Conservation (phyloP, 208 protist genomes). For the Leptomonas seymouri region DNA sequence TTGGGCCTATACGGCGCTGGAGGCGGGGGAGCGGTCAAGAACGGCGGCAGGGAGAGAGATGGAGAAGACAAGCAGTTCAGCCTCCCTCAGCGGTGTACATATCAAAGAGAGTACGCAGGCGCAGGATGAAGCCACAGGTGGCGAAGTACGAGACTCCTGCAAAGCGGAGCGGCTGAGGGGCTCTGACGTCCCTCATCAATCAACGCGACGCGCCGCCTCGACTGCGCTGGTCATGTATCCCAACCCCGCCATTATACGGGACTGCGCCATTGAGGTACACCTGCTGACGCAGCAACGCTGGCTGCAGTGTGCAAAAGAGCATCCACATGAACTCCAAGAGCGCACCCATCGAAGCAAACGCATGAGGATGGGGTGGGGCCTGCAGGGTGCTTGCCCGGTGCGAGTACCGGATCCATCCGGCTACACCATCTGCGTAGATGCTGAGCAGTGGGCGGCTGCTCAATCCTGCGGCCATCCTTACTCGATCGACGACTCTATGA, state of each 20-base stretch:
- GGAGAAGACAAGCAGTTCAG: too few species aligned
- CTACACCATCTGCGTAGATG: slow-evolving; percentile 14
- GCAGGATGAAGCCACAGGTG: too few species aligned
- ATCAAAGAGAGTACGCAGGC: too few species aligned
- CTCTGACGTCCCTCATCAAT: not conserved
- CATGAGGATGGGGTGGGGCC: not conserved
- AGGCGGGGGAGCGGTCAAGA: not conserved
- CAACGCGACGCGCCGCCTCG: too few species aligned
- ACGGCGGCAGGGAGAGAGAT: not conserved
- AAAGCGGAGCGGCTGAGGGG: too few species aligned
- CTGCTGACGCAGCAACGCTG: slow-evolving; percentile 5
- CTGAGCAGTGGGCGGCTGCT: not conserved
- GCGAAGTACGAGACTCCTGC: too few species aligned
- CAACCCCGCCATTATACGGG: slow-evolving; percentile 1
- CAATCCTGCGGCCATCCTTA: not conserved
- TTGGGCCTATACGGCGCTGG: slow-evolving; percentile 8
- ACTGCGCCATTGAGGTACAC: slow-evolving; percentile 9
- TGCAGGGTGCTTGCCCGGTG: not conserved
- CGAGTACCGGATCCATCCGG: not conserved
- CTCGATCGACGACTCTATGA: not conserved
- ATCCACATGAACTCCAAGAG: not conserved
- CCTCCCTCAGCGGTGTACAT: too few species aligned
- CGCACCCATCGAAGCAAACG: not conserved
- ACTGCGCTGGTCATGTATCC: not conserved
- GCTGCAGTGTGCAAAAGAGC: not conserved